phyloP scores from a whole-genome alignment of 2,329 filamentous ascomycete species.

The Pseudocercospora cruenta region DNA sequence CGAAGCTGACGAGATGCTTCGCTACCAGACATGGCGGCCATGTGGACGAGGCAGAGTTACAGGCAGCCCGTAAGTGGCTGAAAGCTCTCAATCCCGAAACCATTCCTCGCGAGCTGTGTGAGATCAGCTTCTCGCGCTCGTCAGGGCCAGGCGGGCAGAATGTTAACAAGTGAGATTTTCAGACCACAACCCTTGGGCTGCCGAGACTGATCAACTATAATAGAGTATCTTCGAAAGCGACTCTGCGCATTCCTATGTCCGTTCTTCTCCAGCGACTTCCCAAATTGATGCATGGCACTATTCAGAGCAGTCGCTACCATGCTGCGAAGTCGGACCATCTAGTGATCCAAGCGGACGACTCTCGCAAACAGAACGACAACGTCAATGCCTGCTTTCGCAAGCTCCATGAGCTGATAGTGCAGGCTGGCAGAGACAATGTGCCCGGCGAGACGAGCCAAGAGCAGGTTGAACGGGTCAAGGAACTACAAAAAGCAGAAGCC shows the following conservation, averaged over 20 bases:
- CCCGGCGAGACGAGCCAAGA: conserved; percentile 64
- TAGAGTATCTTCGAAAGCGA: conserved; percentile 70
- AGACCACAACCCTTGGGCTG: not conserved
- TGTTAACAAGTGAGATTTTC: conserved; percentile 64
- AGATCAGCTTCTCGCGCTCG: conserved; percentile 65
- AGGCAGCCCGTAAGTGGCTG: conserved; percentile 61
- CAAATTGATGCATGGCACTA: conserved; percentile 54
- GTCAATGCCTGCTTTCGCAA: conserved; percentile 62
- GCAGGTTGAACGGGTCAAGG: conserved; percentile 59
- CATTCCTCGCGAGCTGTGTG: conserved; percentile 60
- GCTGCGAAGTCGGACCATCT: conserved; percentile 57
- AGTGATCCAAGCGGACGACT: conserved; percentile 66
- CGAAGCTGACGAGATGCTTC: conserved; percentile 14
- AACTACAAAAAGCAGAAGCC: conserved; percentile 62
- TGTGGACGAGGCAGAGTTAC: conserved; percentile 32
- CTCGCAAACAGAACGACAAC: conserved; percentile 64
- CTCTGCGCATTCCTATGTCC: conserved; percentile 59
- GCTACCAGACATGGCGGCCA: conserved; percentile 22
- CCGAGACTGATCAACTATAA: not conserved
- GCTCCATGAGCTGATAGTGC: conserved; percentile 58
- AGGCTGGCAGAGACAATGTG: conserved; percentile 55
- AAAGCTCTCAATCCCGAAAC: conserved; percentile 55
- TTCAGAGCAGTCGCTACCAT: conserved; percentile 59
- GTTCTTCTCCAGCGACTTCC: conserved; percentile 60
- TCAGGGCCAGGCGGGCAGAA: conserved; percentile 70